Conservation (phyloP, 208 protist genomes). For the Wallacemonas sp. region DNA sequence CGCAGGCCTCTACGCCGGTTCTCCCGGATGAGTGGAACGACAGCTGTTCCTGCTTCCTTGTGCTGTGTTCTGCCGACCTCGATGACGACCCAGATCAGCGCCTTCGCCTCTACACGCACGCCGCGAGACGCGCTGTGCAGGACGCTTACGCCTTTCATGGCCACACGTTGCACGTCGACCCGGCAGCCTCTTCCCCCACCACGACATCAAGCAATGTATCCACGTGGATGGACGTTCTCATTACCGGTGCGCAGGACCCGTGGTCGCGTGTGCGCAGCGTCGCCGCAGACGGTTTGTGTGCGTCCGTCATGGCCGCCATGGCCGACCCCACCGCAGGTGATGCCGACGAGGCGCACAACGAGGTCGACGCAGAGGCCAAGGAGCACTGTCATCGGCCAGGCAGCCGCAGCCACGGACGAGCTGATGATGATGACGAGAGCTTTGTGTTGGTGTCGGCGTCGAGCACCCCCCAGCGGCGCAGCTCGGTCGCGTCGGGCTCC, state of each 20-base stretch:
- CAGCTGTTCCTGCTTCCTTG: constrained; percentile 9
- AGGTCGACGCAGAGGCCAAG: not conserved
- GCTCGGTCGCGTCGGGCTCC: not conserved
- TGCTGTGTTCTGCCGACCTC: constrained; percentile 7
- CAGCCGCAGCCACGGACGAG: not conserved
- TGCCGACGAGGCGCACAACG: not conserved
- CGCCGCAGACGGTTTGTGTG: constrained; percentile 16
- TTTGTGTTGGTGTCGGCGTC: constrained; percentile 6
- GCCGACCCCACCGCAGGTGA: not conserved
- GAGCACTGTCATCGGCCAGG: too few relatives aligned
- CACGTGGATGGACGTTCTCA: constrained; percentile 35
- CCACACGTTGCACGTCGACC: not conserved
- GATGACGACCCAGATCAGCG: constrained; percentile 24
- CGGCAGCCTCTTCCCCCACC: not conserved
- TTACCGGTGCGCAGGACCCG: constrained; percentile 62
- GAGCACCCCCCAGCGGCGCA: constrained; percentile 1
- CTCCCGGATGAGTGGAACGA: not conserved
- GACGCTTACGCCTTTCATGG: not conserved
- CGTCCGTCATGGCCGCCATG: constrained; percentile 21
- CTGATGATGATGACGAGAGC: constrained; percentile 2
- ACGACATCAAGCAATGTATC: not conserved
- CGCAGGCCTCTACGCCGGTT: too few relatives aligned
- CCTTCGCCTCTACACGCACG: constrained; percentile 24
- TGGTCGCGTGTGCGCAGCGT: constrained; percentile 63
- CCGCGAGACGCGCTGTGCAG: not conserved